Evolutionary conservation across 148 eudicot genomes (phyloP).

Genomic region (Dysphania ambrosioides): DNA sequence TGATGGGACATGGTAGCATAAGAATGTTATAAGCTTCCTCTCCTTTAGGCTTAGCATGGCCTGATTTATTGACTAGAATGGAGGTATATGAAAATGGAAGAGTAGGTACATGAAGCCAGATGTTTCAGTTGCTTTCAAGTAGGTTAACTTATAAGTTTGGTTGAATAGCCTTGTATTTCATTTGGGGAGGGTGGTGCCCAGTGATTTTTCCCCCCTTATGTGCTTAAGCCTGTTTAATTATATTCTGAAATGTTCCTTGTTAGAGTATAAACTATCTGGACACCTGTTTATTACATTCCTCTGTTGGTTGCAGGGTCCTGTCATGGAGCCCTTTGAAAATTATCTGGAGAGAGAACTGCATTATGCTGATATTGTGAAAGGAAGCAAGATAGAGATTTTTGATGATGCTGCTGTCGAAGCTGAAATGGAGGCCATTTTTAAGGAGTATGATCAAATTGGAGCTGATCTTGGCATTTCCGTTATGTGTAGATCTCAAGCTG

Average conservation of each 20-base stretch:
- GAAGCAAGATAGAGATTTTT: conserved; percentile 42
- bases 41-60: no score
- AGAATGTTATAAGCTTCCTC: background rate
- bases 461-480: conserved; percentile 77
- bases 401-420: conserved; percentile 67
- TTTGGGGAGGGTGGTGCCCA: background rate
- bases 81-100: no score
- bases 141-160: no score
- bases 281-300: background rate
- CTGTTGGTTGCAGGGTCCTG: conserved; percentile 60
- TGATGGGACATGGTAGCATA: background rate
- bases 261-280: background rate
- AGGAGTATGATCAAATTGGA: conserved; percentile 53
- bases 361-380: conserved; percentile 55
- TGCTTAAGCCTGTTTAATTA: background rate
- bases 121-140: background rate
- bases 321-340: conserved; percentile 65
- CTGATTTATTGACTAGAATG: background rate
- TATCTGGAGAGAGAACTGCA: conserved; percentile 70
- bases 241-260: background rate
- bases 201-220: background rate
- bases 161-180: background rate
- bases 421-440: conserved; percentile 76
- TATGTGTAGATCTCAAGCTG: conserved; percentile 49
- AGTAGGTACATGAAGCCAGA: background rate